Base-by-base conservation (phyloP, 805 yeast genomes). In the Zygosaccharomyces pseudorouxii region DNA sequence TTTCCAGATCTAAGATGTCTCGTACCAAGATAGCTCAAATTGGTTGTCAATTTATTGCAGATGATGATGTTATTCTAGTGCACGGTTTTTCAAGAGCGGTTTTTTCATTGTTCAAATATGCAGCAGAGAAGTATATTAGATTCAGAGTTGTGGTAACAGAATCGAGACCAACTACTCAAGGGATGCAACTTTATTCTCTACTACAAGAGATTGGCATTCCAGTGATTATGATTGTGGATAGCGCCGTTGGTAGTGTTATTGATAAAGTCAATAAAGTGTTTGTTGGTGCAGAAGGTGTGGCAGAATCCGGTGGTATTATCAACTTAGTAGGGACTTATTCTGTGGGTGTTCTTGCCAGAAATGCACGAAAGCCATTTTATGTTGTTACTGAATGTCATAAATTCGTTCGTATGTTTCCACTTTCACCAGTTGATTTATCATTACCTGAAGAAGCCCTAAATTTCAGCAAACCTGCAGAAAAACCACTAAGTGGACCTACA, bases 211-310 rank as follows among this genome's bases (percentile, higher is more conserved):
- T 78, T 16, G 92, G 87, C 12, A 86, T 93, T 10, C 98, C 98
- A 0, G 93, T 85, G 10, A 82, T 88, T 45, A 75, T 89, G 45
- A 86, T 93, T 43, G 90, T 88, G 14, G 99, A 93, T 64, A 82
- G 89, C 46, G 95, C 96, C 6, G 97, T 92, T 11, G 98, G 98
- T 0, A 89, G 82, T 57, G 88, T 89, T 33, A 82, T 93, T 50
- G 90, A 89, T 65, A 86, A 86, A 65, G 89, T 90, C 11, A 95
- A 92, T 70, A 92, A 93, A 68, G 86, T 93, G 4, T 78, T 93
- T 55, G 93, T 93, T 55, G 99, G 99, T 47, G 99, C 99, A 1
- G 99, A 93, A 69, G 99, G 99, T 57, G 99, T 93, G 3, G 96
- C 96, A 3, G 99, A 93, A 71, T 85, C 95, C 65, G 99, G 99